Conservation (phyloP, 2,329 filamentous ascomycete species). For the Diaporthe amygdali region DNA sequence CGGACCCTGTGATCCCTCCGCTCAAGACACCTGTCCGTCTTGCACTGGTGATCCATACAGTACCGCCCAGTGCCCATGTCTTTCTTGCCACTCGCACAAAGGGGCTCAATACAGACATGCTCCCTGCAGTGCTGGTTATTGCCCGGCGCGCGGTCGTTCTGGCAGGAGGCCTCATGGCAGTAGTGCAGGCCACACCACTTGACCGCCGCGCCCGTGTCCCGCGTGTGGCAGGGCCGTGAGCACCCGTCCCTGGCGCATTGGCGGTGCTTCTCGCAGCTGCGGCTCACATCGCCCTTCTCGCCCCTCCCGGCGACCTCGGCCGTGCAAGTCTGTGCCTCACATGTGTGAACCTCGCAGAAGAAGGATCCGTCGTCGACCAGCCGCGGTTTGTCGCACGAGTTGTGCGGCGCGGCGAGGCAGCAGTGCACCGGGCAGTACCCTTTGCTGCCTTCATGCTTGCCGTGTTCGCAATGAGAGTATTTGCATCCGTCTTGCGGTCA, state of each 20-base stretch:
- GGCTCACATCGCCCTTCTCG: neutral
- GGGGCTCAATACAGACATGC: slow-evolving; percentile 19
- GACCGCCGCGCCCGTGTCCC: slow-evolving; percentile 16
- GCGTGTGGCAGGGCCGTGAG: slow-evolving; percentile 21
- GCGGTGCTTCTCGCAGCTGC: slow-evolving; percentile 26
- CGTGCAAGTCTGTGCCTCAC: slow-evolving; percentile 24
- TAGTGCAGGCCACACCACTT: slow-evolving; percentile 26
- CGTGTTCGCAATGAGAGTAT: slow-evolving; percentile 24
- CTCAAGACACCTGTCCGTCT: slow-evolving; percentile 12
- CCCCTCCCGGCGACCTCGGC: slow-evolving; percentile 20
- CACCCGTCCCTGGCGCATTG: slow-evolving; percentile 22
- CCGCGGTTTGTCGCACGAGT: slow-evolving; percentile 21
- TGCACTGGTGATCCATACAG: slow-evolving; percentile 18
- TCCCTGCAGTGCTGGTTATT: slow-evolving; percentile 2
- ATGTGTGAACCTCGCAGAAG: slow-evolving; percentile 29
- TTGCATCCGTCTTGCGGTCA: slow-evolving; percentile 29
- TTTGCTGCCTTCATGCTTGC: slow-evolving; percentile 2
- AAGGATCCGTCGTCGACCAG: neutral
- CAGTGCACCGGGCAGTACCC: slow-evolving; percentile 25
- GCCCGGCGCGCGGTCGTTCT: neutral
- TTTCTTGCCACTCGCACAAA: neutral
- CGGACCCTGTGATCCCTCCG: slow-evolving; percentile 14
- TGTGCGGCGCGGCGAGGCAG: slow-evolving; percentile 17
- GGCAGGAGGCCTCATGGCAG: slow-evolving; percentile 23
- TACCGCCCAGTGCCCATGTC: slow-evolving; percentile 10